Percentiles rank a stretch among this genome's conserved stretches.
Conservation (phyloP, 208 protist species). For the Leishmania tarentolae region DNA sequence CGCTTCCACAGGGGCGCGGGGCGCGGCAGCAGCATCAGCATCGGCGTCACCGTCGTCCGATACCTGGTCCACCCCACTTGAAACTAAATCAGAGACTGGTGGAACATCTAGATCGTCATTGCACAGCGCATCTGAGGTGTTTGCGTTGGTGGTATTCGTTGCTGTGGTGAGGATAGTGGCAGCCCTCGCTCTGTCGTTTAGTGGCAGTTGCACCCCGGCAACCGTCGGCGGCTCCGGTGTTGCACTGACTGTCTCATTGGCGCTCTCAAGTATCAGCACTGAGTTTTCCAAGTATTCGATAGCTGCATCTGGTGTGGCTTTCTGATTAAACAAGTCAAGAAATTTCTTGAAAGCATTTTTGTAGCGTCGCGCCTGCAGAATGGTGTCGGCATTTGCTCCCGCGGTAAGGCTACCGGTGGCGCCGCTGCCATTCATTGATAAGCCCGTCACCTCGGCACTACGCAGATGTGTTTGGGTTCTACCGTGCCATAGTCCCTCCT, state of each 20-base stretch:
- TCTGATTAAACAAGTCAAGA: conserved; percentile 69
- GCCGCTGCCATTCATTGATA: conserved; percentile 4
- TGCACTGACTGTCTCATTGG: not conserved
- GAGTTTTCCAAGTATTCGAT: conserved; percentile 65
- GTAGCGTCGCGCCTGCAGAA: conserved; percentile 58
- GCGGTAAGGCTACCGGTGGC: not conserved
- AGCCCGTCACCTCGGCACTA: not conserved
- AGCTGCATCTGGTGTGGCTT: conserved; percentile 43
- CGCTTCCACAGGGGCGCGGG: not conserved
- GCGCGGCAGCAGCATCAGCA: not conserved
- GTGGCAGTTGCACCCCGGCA: not conserved
- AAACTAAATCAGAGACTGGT: not conserved
- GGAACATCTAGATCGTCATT: not conserved
- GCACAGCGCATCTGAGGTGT: not conserved
- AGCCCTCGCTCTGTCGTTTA: not conserved
- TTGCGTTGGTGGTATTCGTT: not conserved
- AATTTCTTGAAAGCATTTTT: conserved; percentile 80
- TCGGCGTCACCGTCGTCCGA: not conserved
- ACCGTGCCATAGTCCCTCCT: conserved; percentile 7
- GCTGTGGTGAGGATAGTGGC: not conserved
- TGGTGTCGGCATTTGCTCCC: conserved; percentile 31
- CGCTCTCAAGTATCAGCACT: conserved; percentile 23
- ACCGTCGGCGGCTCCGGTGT: conserved; percentile 4
- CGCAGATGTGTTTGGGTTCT: not conserved
- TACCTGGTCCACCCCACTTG: not conserved